Conservation (phyloP, 192 early-diverging fungal genomes). For the Dimargaris cristalligena region DNA sequence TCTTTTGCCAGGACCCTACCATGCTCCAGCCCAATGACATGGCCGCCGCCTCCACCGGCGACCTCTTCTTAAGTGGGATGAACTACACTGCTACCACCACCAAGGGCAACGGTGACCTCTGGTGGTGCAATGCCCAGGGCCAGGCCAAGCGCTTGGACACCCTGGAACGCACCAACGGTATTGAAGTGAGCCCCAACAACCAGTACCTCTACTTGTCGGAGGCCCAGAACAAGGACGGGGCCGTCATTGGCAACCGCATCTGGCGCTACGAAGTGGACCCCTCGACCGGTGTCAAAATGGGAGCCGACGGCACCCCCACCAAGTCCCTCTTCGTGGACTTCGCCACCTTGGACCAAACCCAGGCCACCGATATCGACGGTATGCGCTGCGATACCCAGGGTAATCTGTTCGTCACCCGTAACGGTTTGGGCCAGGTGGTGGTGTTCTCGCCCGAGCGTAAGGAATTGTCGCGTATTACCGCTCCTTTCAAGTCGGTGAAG, state of each 20-base stretch:
- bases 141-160: conserved; percentile 18
- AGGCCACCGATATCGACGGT: conserved; percentile 30
- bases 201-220: conserved; percentile 36
- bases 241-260: conserved; percentile 27
- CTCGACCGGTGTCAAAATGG: conserved; percentile 12
- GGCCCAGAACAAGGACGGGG: conserved; percentile 21
- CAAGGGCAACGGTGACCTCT: conserved; percentile 29
- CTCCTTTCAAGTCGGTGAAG: conserved; percentile 16
- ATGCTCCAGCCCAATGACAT: conserved; percentile 35
- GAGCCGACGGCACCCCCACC: conserved; percentile 10
- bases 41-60: conserved; percentile 22
- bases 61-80: conserved; percentile 26
- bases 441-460: conserved; percentile 25
- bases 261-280: conserved; percentile 27
- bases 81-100: conserved; percentile 20
- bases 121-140: conserved; percentile 26
- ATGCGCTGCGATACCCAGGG: conserved; percentile 33
- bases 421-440: conserved; percentile 29
- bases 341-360: conserved; percentile 23
- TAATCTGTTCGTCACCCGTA: conserved; percentile 36
- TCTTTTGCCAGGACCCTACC: conserved; percentile 17
- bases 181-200: conserved; percentile 36
- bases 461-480: conserved; percentile 19
- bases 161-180: conserved; percentile 36
- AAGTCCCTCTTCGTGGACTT: conserved; percentile 28